These are phyloP conservation scores for Trifolium pratense DNA, from an alignment of 306 rosid species.

Conservation along the genomic window DNA sequence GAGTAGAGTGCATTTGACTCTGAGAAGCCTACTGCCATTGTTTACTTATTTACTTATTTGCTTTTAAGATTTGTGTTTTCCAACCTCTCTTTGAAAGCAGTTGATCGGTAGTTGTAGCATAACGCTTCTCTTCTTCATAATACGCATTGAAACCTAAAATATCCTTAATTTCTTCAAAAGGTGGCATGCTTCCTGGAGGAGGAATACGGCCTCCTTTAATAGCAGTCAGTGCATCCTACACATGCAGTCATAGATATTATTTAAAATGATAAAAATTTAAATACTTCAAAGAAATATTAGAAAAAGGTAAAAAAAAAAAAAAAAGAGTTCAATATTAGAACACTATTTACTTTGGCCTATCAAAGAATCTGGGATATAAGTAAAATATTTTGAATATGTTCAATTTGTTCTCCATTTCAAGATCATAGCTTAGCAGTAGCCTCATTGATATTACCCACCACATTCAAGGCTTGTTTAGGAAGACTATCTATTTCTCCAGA, in stretches of 20 bases:
- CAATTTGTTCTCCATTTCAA: neutral
- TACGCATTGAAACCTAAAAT: conserved; percentile 83
- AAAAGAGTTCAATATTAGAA: neutral
- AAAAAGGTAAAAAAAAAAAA: conserved; percentile 7
- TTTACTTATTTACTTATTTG: neutral
- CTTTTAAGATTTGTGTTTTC: conserved; percentile 37
- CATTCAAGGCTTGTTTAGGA: neutral
- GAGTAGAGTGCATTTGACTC: conserved; percentile 21
- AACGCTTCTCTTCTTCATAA: conserved; percentile 92
- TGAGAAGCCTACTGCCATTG: conserved; percentile 34
- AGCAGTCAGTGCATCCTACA: conserved; percentile 84
- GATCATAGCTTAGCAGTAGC: neutral
- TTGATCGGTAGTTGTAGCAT: conserved; percentile 56
- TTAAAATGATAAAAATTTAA: conserved; percentile 8
- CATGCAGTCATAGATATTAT: conserved; percentile 29
- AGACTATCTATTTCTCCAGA: neutral
- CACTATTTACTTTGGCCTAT: neutral
- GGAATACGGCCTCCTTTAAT: conserved; percentile 93
- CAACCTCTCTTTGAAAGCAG: conserved; percentile 65
- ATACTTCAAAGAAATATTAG: conserved; percentile 19
- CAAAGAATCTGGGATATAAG: neutral
- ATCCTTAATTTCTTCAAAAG: conserved; percentile 89
- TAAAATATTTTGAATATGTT: neutral
- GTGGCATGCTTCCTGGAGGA: conserved; percentile 94
- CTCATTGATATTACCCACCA: neutral